Evolutionary conservation across 208 protist species (phyloP), one percentile per base, ranked within the genome.

Genomic region (Leishmania lainsoni): DNA sequence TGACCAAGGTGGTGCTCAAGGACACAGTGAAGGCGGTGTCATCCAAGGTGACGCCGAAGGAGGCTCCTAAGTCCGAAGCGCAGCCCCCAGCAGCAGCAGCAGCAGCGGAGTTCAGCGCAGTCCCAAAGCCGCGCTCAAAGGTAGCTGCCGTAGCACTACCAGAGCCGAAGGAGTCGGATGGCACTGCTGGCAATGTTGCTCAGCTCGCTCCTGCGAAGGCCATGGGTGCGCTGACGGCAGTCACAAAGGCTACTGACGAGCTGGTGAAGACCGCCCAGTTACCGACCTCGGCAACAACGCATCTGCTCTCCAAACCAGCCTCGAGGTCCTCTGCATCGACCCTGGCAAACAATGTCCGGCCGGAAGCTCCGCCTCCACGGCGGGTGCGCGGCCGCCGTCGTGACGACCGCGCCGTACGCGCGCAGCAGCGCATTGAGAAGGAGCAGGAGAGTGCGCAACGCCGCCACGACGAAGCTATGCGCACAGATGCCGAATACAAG

Each of bases 401-500:
- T 1, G 84, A 83, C 42, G 86, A 76, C 48, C 80, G 81, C n/a
- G 78, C n/a, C 17, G 71, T 35, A 9, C 83, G 83, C 42, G 63
- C 76, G 69, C 84, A 87, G 76, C 89, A 94, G 83, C 83, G 87
- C 35, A 26, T 86, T 22, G 81, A 69, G 66, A 81, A 84, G 58
- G 84, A 86, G 79, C 75, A 82, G 69, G 83, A 83, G 78, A 83
- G 87, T 42, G 89, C 87, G 26, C 85, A 81, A 35, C 85, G 87
- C 78, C 81, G 76, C 3, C 93, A 94, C 71, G 91, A 94, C 76
- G 89, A 94, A 83, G 90, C 91, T 3, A 86, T 94, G 81, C 78
- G 85, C 42, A 92, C 83, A 10, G 90, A 94, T 76, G 89, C 90
- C 14, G 91, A 89, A 61, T 94, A 96, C 86, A 81, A 93, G 81